Evolutionary conservation across 768 basidiomycete species (phyloP), one percentile per base, ranked within the genome.

Genomic region (Collybia sp.): DNA sequence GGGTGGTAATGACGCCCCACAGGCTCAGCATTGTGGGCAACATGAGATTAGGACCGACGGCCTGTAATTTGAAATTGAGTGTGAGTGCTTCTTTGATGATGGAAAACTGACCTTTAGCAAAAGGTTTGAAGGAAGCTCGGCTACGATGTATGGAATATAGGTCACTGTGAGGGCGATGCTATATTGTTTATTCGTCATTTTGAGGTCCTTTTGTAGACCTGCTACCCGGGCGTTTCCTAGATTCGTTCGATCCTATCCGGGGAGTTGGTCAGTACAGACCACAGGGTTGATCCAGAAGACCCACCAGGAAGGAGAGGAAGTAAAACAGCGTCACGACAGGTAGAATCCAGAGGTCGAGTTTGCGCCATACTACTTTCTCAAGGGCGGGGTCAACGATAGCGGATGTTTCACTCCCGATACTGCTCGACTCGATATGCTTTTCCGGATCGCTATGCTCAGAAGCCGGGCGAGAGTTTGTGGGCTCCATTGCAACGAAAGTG

Each of bases 1-100:
- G 64, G 8, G 80, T 70, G 9, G 76, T 72, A 12, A 81, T 72
- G n/a, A 85, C 40, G n/a, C 85, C 85, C 85, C 86, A 88, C 1
- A 78, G 53, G 0, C 76, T 71, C 40, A 85, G 61, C 73, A 85
- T 78, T 1, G 76, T 60, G 0, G 86, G 85, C 41, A 78, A 50
- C 57, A 84, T 70, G 40, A 77, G 62, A 46, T 78, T 70, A n/a
- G 82, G 73, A 1, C 84, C 79, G 2, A 82, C 76, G 38, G 72
- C 54, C 66, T 71, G 46, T 5, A 18, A n/a, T 31, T 38, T 17
- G 44, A 30, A 43, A 15, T 25, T 9, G 36, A 10, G 1, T 25
- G 8, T 8, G 25, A 25, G 8, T 25, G 8, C 25, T 25, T 12
- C 15, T n/a, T 10, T 18, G 32, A 10, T 13, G 16, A 8, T 9